Evolutionary conservation across 331 rosid genomes (phyloP).

Genomic region (Erythrophleum ivorense): DNA sequence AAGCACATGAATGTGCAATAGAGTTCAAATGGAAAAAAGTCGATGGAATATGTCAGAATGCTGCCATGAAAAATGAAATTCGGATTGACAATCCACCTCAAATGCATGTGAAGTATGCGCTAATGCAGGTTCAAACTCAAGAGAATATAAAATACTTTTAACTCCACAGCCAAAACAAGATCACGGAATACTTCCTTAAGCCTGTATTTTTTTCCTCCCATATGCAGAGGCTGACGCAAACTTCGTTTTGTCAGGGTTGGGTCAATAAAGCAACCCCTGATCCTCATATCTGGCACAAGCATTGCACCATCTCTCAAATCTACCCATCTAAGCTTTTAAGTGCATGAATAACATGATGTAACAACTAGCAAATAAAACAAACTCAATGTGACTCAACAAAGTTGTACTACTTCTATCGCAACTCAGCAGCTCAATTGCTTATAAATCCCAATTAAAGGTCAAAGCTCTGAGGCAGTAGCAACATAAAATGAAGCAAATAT

Average conservation of each 20-base stretch:
- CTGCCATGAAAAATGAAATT: background rate
- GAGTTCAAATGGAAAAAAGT: background rate
- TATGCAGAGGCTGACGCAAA: background rate
- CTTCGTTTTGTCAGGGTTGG: background rate
- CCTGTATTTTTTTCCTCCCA: background rate
- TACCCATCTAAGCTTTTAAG: background rate
- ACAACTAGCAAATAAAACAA: background rate
- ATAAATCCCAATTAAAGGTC: background rate
- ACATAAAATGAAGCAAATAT: background rate
- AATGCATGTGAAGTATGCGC: background rate
- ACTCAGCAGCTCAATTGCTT: background rate
- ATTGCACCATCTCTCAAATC: background rate
- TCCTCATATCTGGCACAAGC: background rate
- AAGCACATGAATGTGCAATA: background rate
- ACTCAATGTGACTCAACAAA: background rate
- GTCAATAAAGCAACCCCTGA: background rate
- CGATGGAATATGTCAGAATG: background rate
- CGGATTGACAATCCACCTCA: conserved; percentile 1
- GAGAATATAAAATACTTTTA: background rate
- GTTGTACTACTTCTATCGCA: conserved; percentile 1
- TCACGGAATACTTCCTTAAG: background rate
- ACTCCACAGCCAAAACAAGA: background rate
- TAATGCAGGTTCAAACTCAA: background rate
- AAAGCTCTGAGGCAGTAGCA: background rate
- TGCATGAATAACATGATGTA: background rate